These are phyloP conservation scores for Aspergillus alliaceus DNA, from an alignment of 2,329 filamentous ascomycete species.

Conservation along the genomic window DNA sequence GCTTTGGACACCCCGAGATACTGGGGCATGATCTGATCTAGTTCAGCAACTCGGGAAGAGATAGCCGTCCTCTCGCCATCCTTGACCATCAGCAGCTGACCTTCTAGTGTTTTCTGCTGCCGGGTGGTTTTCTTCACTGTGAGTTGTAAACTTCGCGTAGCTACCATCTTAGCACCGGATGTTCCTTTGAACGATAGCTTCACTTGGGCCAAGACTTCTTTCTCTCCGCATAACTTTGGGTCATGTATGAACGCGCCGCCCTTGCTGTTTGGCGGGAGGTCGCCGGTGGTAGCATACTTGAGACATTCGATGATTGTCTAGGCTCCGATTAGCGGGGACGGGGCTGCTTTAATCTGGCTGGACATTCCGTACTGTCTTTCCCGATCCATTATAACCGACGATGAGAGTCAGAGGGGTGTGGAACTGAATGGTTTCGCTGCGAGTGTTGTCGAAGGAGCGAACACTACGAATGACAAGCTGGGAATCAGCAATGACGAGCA, in stretches of 20 bases:
- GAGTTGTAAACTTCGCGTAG: slow-evolving; percentile 80
- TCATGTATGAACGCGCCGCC: slow-evolving; percentile 95
- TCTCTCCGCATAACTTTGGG: slow-evolving; percentile 85
- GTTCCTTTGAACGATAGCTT: slow-evolving; percentile 83
- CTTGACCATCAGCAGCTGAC: slow-evolving; percentile 70
- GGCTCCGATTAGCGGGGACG: slow-evolving; percentile 7
- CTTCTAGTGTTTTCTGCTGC: slow-evolving; percentile 81
- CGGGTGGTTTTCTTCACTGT: slow-evolving; percentile 79
- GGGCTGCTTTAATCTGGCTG: not conserved
- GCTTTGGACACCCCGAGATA: slow-evolving; percentile 87
- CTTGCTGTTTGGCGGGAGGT: slow-evolving; percentile 85
- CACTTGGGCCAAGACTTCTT: slow-evolving; percentile 86
- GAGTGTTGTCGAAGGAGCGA: slow-evolving; percentile 79
- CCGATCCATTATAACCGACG: slow-evolving; percentile 94
- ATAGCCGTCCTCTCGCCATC: slow-evolving; percentile 77
- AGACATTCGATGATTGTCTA: slow-evolving; percentile 96
- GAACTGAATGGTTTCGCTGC: slow-evolving; percentile 79
- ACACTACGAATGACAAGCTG: slow-evolving; percentile 47
- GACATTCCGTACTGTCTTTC: slow-evolving; percentile 68
- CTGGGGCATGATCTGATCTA: slow-evolving; percentile 80
- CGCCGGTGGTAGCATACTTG: slow-evolving; percentile 95
- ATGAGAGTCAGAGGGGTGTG: slow-evolving; percentile 91
- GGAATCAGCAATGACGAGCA: slow-evolving; percentile 1
- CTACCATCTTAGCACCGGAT: slow-evolving; percentile 75
- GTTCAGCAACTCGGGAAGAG: slow-evolving; percentile 76